These are phyloP conservation scores for Hypocrella siamensis DNA, from an alignment of 2,329 filamentous ascomycete genomes.

Conservation along the genomic window DNA sequence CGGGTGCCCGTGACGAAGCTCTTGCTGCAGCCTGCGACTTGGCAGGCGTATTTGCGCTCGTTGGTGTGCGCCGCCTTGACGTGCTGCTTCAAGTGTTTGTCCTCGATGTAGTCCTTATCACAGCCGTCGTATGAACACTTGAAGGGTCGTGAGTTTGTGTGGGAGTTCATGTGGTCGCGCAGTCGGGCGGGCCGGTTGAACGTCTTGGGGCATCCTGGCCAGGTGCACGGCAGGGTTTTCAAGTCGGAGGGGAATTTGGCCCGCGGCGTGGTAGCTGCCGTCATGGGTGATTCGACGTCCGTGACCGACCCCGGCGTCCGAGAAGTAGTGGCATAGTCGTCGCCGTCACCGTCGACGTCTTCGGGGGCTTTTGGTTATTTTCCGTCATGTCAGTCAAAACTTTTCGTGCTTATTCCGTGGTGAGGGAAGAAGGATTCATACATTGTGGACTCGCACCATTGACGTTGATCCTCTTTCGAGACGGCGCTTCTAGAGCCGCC, in stretches of 20 bases:
- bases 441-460: constrained; percentile 9
- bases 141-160: constrained; percentile 73
- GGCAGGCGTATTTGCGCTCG: constrained; percentile 55
- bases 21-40: constrained; percentile 59
- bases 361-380: not conserved
- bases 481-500: constrained; percentile 9
- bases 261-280: constrained; percentile 23
- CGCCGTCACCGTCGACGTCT: constrained; percentile 10
- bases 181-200: constrained; percentile 80
- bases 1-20: constrained; percentile 68
- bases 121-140: constrained; percentile 55
- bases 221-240: constrained; percentile 65
- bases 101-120: constrained; percentile 70
- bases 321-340: constrained; percentile 16
- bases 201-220: constrained; percentile 58
- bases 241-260: constrained; percentile 50
- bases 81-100: constrained; percentile 76
- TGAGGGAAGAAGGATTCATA: constrained; percentile 4
- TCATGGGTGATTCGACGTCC: constrained; percentile 16
- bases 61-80: constrained; percentile 66
- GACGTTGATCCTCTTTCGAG: constrained; percentile 12
- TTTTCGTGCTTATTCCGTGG: not conserved
- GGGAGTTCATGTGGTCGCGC: constrained; percentile 65
- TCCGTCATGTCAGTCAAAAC: not conserved
- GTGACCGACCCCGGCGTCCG: constrained; percentile 17